Evolutionary conservation across 23 red algal genomes (phyloP).

Genomic region (Agarophyton chilense): DNA sequence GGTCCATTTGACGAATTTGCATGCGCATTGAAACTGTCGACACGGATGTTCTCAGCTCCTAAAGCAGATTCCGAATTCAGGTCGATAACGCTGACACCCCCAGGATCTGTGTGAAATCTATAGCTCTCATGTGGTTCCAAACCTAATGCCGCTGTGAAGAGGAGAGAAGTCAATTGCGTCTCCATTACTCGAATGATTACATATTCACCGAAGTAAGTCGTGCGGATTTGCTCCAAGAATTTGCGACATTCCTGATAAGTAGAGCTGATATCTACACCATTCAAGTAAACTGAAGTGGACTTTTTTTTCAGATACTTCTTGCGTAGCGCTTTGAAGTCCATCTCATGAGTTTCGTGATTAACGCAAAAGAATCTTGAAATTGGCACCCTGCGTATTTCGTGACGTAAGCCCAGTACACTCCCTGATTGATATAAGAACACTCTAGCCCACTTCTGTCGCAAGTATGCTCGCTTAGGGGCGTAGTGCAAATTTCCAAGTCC

Average conservation of each 20-base stretch:
- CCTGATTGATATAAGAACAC: neutral
- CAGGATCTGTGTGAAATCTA: constrained; percentile 47
- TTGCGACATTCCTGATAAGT: neutral
- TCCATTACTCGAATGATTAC: neutral
- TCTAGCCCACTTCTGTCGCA: constrained; percentile 7
- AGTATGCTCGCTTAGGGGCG: neutral
- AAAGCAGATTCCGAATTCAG: neutral
- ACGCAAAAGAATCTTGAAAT: neutral
- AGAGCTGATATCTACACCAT: neutral
- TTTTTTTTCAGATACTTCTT: constrained; percentile 14
- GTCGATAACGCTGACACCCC: constrained; percentile 43
- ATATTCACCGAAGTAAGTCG: neutral
- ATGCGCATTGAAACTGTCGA: constrained; percentile 51
- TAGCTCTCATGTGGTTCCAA: constrained; percentile 11
- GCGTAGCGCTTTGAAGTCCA: neutral
- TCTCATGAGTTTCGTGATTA: neutral
- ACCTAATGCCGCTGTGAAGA: constrained; percentile 40
- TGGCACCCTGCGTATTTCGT: neutral
- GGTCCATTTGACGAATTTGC: constrained; percentile 12
- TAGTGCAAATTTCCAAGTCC: neutral
- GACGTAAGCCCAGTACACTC: neutral
- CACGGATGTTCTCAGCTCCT: neutral
- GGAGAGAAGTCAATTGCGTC: neutral
- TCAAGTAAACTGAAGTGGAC: constrained; percentile 1
- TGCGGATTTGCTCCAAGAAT: constrained; percentile 9